Evolutionary conservation across 352 stramenopile genomes (phyloP).

Genomic region (Pythium dissimile): DNA sequence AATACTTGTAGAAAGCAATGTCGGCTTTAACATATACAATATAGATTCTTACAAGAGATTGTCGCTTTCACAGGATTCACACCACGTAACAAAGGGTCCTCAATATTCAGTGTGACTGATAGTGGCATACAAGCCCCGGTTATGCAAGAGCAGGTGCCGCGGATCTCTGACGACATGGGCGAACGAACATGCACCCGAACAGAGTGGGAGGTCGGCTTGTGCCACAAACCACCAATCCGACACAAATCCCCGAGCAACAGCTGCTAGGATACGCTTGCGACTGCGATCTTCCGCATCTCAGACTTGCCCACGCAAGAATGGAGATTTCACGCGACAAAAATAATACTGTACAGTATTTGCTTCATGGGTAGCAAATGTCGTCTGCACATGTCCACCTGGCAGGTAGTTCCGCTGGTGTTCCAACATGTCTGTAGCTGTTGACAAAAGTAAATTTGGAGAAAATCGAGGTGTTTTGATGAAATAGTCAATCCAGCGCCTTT

Average conservation of each 20-base stretch:
- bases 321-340: no score
- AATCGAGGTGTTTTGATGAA: no score
- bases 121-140: not conserved
- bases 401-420: no score
- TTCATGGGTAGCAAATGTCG: no score
- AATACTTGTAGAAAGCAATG: not conserved
- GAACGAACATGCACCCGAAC: not conserved
- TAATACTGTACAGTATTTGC: no score
- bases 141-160: conserved; percentile 3
- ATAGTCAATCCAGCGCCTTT: no score
- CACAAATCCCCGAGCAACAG: not conserved
- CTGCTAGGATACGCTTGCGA: not conserved
- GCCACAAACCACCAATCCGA: not conserved
- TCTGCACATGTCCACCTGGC: no score
- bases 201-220: not conserved
- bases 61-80: not conserved
- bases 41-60: not conserved
- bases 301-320: no score
- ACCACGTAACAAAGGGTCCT: not conserved
- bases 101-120: not conserved
- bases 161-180: conserved; percentile 3
- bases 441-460: no score
- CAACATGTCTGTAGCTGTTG: no score
- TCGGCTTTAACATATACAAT: no score
- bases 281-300: conserved; percentile 9